These are phyloP conservation scores for Exophiala phaeomuriformis DNA, from an alignment of 2,329 filamentous ascomycete genomes.

Conservation along the genomic window DNA sequence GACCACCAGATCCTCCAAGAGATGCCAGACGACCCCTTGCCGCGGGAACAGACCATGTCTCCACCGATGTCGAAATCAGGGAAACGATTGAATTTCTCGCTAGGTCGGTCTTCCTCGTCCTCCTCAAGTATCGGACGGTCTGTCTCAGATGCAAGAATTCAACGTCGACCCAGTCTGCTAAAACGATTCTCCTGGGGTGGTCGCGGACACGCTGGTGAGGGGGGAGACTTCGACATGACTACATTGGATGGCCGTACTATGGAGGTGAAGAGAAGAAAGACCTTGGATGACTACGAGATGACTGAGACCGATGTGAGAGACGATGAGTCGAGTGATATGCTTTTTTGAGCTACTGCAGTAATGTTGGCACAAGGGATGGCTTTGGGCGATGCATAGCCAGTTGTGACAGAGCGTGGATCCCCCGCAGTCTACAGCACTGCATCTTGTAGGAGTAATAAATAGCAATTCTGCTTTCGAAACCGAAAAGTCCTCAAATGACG, in stretches of 20 bases:
- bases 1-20: slow-evolving; percentile 16
- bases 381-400: not conserved
- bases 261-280: slow-evolving; percentile 24
- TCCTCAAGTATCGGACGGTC: slow-evolving; percentile 9
- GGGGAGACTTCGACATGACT: slow-evolving; percentile 5
- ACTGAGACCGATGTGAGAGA: slow-evolving; percentile 11
- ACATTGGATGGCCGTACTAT: slow-evolving; percentile 14
- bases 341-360: slow-evolving; percentile 7
- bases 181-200: slow-evolving; percentile 21
- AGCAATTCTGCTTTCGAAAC: too few relatives aligned
- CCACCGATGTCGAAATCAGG: slow-evolving; percentile 9
- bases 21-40: not conserved
- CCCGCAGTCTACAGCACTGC: not conserved
- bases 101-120: slow-evolving; percentile 12
- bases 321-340: slow-evolving; percentile 20
- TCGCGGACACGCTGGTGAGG: slow-evolving; percentile 6
- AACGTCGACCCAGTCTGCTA: slow-evolving; percentile 14
- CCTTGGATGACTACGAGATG: slow-evolving; percentile 21
- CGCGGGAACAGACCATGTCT: slow-evolving; percentile 2
- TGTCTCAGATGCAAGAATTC: slow-evolving; percentile 10
- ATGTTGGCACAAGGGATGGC: not conserved
- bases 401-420: not conserved
- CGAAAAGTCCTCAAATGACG: too few relatives aligned
- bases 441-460: too few relatives aligned
- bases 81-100: slow-evolving; percentile 12